Base-by-base conservation (phyloP, 1,139 yeast species). In the Lodderomyces oxycetoniae region DNA sequence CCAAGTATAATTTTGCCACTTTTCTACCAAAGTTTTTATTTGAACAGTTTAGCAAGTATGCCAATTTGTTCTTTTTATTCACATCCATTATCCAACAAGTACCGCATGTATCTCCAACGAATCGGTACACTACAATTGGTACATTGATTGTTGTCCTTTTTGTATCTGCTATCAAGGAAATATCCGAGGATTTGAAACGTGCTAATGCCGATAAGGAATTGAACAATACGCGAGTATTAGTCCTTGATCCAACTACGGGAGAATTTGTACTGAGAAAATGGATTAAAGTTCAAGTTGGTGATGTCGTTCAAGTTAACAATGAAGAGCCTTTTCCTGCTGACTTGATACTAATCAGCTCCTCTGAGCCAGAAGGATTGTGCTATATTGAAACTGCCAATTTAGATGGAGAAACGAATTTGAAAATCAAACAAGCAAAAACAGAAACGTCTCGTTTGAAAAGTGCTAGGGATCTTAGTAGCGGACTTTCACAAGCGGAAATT, bases 291-390 rank as follows among this genome's bases (percentile, higher is more conserved):
- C 68, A 77, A 32, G 97, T 89, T 3, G 99, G 99, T 28, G 97
- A 93, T 53, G 76, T 91, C 10, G 87, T 93, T 3, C 75, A 77
- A 40, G 91, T 93, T 2, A 73, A 71, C 37, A 85, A 88, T 26
- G 97, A 88, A 51, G 95, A 89, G 43, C 83, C 96, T 0, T 77
- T 93, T 43, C 99, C 99, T 0, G 98, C 98, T 0, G 99, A 93
- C 63, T 52, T 93, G 38, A 68, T 91, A 10, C 60, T 93, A 15
- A 54, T 93, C 30, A 79, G 94, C 23, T 87, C 96, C 1, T 89
- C 97, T 0, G 99, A 93, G 55, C 98, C 99, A 0, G 97, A 91
- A 59, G 99, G 98, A 4, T 67, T 93, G 41, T 93, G 98, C 55
- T 93, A 93, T 50, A 87, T 91, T 39, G 99, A 93, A 60, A 93